Base-by-base conservation (phyloP, 768 basidiomycete species). In the Lentinula sp. region DNA sequence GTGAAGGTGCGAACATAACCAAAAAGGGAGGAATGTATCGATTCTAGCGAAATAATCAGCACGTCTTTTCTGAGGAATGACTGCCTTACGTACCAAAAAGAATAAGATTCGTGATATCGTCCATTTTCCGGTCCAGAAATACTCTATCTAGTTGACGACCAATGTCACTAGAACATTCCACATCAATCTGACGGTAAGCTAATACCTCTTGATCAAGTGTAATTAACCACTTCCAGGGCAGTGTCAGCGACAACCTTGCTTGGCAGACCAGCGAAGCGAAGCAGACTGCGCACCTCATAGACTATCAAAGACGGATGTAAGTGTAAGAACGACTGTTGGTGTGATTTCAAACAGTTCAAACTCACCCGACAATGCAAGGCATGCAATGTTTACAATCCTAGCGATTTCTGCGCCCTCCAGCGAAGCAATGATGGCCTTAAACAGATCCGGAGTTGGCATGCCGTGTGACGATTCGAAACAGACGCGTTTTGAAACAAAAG, bases 101-200 rank as follows among this genome's bases (percentile, higher is more conserved):
- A 77, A 79, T 9, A 79, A 63, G 20, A 69, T 63, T 61, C 74
- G 72, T 10, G 77, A 75, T 28, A 69, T 61, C 1, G 70, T 70
- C 71, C 73, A 77, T 56, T 67, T 57, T 10, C 75, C 74, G 4
- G 66, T 69, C 77, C 78, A 80, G 63, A 78, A 80, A 56, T 76
- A 72, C 51, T 72, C 66, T 9, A 74, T 66, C 78, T 77, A 61
- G 6, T 10, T 16, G 28, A 39, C 23, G 15, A 59, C 20, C 32
- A 46, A 49, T 6, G 53, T 28, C 42, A 52, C 18, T 18, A 10
- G 5, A 12, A 15, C 45, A 39, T 28, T 13, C 16, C 32, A 41
- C 36, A 43, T 49, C 20, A 45, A 36, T 33, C 20, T 6, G 28
- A 39, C 37, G 13, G 37, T 13, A 4, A 28, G 12, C 23, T 55